Percentiles rank a stretch among this genome's conserved stretches.
phyloP scores from a whole-genome alignment of 495 filamentous ascomycete species.

The Trypethelium eluteriae region DNA sequence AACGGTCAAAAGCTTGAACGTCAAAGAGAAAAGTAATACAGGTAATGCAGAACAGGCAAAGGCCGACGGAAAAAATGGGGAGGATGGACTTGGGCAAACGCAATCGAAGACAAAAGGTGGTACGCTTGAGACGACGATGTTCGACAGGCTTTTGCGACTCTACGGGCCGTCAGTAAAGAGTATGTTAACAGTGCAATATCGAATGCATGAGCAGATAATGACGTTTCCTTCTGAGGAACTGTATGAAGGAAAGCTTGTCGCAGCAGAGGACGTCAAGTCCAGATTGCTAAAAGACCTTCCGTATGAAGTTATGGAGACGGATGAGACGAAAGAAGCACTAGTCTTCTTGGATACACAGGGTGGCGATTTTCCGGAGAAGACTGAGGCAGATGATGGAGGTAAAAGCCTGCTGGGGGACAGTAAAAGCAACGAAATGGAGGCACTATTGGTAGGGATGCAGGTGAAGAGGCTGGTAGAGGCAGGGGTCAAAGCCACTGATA shows the following conservation, averaged over 20 bases:
- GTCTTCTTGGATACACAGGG: conserved; percentile 97
- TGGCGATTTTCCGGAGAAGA: conserved; percentile 60
- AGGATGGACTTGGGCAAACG: conserved; percentile 19
- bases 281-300: conserved; percentile 71
- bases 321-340: conserved; percentile 80
- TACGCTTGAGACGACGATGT: conserved; percentile 78
- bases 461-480: conserved; percentile 66
- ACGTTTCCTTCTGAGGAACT: conserved; percentile 81
- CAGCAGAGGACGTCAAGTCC: conserved; percentile 65
- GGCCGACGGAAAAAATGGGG: conserved; percentile 11
- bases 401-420: conserved; percentile 66
- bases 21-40: conserved; percentile 37
- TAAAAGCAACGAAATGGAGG: conserved; percentile 91
- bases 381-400: conserved; percentile 36
- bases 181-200: conserved; percentile 96
- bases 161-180: conserved; percentile 80
- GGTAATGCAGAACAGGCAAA: conserved; percentile 24
- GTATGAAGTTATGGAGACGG: conserved; percentile 69
- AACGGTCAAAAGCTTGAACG: conserved; percentile 76
- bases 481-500: conserved; percentile 69
- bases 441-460: conserved; percentile 67
- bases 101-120: conserved; percentile 30
- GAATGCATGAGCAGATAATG: conserved; percentile 97
- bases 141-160: conserved; percentile 75
- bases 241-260: conserved; percentile 73